Conservation (phyloP, 495 filamentous ascomycete species). For the Gamarada debralockiae region DNA sequence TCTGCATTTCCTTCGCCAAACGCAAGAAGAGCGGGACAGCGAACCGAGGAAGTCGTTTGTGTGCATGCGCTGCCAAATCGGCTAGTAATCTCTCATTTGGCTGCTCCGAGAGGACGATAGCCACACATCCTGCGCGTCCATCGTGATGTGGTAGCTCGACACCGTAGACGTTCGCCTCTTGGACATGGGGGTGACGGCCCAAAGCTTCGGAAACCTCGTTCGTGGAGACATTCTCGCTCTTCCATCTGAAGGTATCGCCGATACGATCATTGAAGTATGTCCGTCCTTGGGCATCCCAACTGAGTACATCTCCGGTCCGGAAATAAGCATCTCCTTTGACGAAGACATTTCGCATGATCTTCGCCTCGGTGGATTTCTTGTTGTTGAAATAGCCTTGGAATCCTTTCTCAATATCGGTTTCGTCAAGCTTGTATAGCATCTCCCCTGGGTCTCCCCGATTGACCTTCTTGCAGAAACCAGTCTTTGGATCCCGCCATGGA, state of each 20-base stretch:
- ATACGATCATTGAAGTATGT: conserved; percentile 88
- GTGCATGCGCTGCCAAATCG: conserved; percentile 56
- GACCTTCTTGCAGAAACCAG: conserved; percentile 64
- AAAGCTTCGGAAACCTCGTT: conserved; percentile 76
- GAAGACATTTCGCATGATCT: conserved; percentile 77
- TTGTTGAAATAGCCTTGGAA: conserved; percentile 93
- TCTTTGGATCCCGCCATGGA: conserved; percentile 67
- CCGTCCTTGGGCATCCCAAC: conserved; percentile 64
- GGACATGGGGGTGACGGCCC: conserved; percentile 59
- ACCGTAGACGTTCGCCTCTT: conserved; percentile 87
- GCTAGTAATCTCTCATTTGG: conserved; percentile 41
- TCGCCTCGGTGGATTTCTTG: conserved; percentile 64
- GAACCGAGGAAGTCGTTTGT: conserved; percentile 60
- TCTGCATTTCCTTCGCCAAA: conserved; percentile 51
- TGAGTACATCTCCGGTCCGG: conserved; percentile 79
- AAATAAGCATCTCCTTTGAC: conserved; percentile 82
- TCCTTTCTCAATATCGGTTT: conserved; percentile 53
- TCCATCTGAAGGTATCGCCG: conserved; percentile 95
- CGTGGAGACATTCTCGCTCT: conserved; percentile 88
- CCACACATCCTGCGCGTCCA: conserved; percentile 81
- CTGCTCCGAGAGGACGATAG: conserved; percentile 52
- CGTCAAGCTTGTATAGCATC: conserved; percentile 69
- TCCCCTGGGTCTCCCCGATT: conserved; percentile 70
- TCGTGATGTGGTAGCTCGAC: conserved; percentile 80
- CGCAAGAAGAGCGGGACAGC: conserved; percentile 78